Conservation (phyloP, 83 land plant genomes). For the Thuja plicata region DNA sequence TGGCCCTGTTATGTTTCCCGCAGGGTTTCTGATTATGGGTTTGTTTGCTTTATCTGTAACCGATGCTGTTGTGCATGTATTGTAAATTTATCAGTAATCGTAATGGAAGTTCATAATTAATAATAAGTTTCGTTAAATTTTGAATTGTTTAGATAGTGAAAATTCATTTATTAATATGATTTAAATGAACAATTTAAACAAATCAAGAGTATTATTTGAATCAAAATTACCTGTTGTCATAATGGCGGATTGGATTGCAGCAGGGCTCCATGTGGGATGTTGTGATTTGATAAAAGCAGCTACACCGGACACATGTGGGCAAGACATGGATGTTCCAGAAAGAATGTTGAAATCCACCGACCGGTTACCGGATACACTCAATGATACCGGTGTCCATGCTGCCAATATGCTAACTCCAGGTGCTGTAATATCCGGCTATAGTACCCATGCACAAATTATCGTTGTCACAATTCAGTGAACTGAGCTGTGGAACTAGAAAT, state of each 20-base stretch:
- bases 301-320: constrained; percentile 41
- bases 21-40: constrained; percentile 20
- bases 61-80: constrained; percentile 22
- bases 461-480: no score
- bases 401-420: no score
- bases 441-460: no score
- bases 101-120: no score
- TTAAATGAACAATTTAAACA: no score
- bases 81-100: background rate
- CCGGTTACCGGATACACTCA: constrained; percentile 9
- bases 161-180: no score
- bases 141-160: no score
- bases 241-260: constrained; percentile 46
- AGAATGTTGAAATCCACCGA: constrained; percentile 30
- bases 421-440: no score
- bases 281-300: constrained; percentile 48
- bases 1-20: constrained; percentile 29
- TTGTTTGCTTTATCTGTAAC: constrained; percentile 22
- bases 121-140: no score
- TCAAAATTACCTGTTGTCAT: constrained; percentile 51
- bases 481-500: no score
- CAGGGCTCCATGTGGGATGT: constrained; percentile 40
- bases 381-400: constrained; percentile 39
- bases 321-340: constrained; percentile 58
- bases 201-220: no score